Base-by-base conservation (phyloP, 371 early-diverging fungal genomes). In the Apophysomyces ossiformis region DNA sequence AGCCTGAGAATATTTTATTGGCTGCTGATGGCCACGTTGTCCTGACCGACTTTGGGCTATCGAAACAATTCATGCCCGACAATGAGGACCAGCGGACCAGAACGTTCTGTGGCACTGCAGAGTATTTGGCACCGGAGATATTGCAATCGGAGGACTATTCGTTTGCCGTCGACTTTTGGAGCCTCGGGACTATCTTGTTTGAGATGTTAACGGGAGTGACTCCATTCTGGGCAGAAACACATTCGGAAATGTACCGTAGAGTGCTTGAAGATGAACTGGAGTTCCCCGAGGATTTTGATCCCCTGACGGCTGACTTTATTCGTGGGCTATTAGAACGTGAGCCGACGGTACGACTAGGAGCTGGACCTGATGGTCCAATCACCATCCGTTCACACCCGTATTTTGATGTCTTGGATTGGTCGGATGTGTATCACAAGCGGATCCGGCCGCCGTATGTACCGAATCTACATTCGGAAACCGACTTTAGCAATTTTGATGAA, bases 101-200 rank as follows among this genome's bases (percentile, higher is more conserved):
- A 65, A 98, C 98, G 0, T 95, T 96, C 68, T 96, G 98, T 72
- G 99, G 99, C 11, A 97, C 99, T 3, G 92, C 97, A 4, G 98
- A 96, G 60, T 94, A 94, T 60, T 73, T 92, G 37, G 85, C 99
- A 1, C 99, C 99, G 1, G 99, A 99, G 71, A 91, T 97, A 35
- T 81, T 99, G 11, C 71, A 79, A 43, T 91, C 91, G 0, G 82
- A 87, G 9, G 84, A 87, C 37, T 97, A 98, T 67, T 93, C 94
- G 7, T 92, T 89, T 69, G 87, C 87, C 13, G 95, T 95, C 7
- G 99, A 99, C 78, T 92, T 96, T 87, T 99, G 99, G 99, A 90
- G 96, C 46, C 83, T 98, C 4, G 99, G 99, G 0, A 93, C 96
- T 1, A 83, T 98, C 26, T 83, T 98, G 47, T 99, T 92, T 70